Conservation (phyloP, 2,329 filamentous ascomycete genomes). For the Fusarium domesticum region DNA sequence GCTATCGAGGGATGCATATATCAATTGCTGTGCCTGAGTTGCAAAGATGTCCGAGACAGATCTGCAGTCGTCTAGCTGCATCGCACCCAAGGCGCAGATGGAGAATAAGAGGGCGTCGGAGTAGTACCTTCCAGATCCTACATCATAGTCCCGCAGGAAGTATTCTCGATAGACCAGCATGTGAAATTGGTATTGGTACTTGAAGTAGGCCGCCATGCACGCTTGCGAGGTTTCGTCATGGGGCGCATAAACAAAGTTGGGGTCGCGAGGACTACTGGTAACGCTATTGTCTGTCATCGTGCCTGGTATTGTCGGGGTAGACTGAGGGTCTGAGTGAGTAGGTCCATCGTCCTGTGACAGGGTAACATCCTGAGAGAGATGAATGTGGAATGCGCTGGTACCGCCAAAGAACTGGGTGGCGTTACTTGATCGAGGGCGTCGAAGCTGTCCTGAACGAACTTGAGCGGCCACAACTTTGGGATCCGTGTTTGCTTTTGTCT, state of each 20-base stretch:
- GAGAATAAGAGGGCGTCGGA: conserved; percentile 48
- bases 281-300: conserved; percentile 11
- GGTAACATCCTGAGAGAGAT: conserved; percentile 31
- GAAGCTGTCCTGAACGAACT: conserved; percentile 35
- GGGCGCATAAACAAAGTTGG: conserved; percentile 38
- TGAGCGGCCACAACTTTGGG: conserved; percentile 34
- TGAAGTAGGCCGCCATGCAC: conserved; percentile 48
- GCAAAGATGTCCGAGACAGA: conserved; percentile 43
- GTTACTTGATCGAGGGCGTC: conserved; percentile 40
- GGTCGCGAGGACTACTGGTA: conserved; percentile 20
- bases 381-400: conserved; percentile 45
- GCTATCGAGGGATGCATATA: conserved; percentile 43
- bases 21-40: conserved; percentile 43
- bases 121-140: conserved; percentile 46
- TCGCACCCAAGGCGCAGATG: conserved; percentile 48
- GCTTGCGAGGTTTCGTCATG: conserved; percentile 43
- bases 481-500: conserved; percentile 27
- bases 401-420: conserved; percentile 48
- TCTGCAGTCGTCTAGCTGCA: conserved; percentile 42
- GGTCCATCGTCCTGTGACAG: conserved; percentile 13
- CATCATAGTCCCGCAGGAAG: conserved; percentile 49
- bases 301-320: conserved; percentile 8
- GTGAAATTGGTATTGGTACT: conserved; percentile 46
- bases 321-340: conserved; percentile 13
- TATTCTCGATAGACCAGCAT: conserved; percentile 51